Evolutionary conservation across 129 eudicot species (phyloP).

Genomic region (Oenanthe sinensis): DNA sequence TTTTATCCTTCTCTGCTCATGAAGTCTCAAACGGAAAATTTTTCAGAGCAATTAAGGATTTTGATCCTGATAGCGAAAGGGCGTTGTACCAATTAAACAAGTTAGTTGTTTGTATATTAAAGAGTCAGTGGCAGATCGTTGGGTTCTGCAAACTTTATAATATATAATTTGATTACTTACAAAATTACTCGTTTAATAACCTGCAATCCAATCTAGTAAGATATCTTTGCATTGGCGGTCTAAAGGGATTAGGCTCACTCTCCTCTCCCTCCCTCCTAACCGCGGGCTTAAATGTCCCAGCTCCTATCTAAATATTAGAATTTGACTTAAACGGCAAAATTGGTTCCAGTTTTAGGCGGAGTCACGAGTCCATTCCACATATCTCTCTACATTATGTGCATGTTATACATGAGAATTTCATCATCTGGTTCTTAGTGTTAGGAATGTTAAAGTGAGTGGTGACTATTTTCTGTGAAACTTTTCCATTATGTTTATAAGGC

Average conservation of each 20-base stretch:
- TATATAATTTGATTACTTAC: background rate
- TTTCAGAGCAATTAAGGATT: conserved; percentile 72
- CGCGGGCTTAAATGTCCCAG: background rate
- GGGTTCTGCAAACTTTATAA: background rate
- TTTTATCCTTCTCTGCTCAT: conserved; percentile 81
- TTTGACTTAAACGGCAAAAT: background rate
- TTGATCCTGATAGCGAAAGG: conserved; percentile 83
- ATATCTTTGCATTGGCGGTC: background rate
- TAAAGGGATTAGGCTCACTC: background rate
- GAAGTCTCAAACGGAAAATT: conserved; percentile 83
- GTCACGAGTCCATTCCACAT: background rate
- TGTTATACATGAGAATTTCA: background rate
- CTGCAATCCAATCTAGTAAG: background rate
- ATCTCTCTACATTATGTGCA: background rate
- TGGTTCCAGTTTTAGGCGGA: background rate
- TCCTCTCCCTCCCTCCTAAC: background rate
- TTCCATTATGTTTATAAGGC: background rate
- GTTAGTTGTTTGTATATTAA: conserved; percentile 30
- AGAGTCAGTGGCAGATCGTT: background rate
- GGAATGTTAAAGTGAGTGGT: conserved; percentile 8
- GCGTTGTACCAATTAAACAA: conserved; percentile 67
- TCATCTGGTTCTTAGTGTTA: background rate
- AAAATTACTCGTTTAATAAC: background rate
- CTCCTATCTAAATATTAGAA: background rate
- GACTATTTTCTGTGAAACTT: background rate